Conservation (phyloP, 225 moss, liverwort and hornwort species). For the Physcomitrium patens region DNA sequence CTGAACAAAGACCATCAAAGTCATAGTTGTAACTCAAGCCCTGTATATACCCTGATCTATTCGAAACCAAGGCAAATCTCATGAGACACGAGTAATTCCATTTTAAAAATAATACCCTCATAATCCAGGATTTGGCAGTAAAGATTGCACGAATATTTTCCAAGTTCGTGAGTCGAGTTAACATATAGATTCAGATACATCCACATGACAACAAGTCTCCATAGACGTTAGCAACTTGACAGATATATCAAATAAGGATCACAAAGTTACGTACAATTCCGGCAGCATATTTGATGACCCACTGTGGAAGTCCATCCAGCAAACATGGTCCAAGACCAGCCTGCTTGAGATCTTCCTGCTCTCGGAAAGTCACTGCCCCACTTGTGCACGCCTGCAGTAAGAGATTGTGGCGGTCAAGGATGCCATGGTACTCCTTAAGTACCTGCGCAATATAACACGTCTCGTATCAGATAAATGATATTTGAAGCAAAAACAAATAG, state of each 20-base stretch:
- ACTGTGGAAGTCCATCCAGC: conserved; percentile 83
- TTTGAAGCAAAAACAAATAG: not conserved
- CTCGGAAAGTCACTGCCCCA: conserved; percentile 61
- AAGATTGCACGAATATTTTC: not conserved
- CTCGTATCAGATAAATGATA: not conserved
- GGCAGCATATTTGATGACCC: conserved; percentile 96
- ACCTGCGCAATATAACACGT: conserved; percentile 56
- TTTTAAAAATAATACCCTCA: not conserved
- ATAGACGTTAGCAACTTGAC: conserved; percentile 22
- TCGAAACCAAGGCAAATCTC: not conserved
- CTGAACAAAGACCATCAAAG: conserved; percentile 42
- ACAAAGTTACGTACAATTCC: conserved; percentile 61
- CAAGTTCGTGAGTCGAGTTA: not conserved
- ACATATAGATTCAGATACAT: not conserved
- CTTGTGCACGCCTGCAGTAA: conserved; percentile 85
- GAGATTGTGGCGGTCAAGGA: conserved; percentile 89
- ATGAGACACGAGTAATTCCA: not conserved
- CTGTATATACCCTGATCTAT: conserved; percentile 2
- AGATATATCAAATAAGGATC: not conserved
- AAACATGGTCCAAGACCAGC: conserved; percentile 87
- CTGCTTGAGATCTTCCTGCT: conserved; percentile 80
- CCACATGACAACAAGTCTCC: conserved; percentile 24
- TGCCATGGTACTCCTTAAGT: conserved; percentile 84
- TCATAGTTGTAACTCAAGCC: conserved; percentile 1
- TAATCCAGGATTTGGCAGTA: conserved; percentile 8